phyloP scores from a whole-genome alignment of 495 filamentous ascomycete species.

The Lasiosphaeria miniovina region DNA sequence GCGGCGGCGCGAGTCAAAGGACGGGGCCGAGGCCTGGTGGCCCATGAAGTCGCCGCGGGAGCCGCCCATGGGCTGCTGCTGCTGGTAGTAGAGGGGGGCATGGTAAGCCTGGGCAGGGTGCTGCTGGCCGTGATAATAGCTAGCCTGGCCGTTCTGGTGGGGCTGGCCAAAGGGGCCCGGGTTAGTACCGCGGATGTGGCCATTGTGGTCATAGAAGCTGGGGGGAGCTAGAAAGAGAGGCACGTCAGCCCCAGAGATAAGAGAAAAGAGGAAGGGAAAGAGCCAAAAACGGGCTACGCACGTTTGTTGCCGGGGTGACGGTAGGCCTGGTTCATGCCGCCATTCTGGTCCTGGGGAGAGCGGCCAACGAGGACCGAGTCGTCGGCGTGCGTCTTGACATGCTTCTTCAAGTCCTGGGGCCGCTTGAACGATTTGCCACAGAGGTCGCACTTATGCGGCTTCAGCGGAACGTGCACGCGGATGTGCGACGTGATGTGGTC shows the following conservation, averaged over 20 bases:
- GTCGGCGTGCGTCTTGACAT: constrained; percentile 99
- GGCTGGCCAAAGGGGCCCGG: constrained; percentile 50
- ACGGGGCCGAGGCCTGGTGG: constrained; percentile 47
- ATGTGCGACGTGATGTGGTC: constrained; percentile 99
- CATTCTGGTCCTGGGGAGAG: constrained; percentile 65
- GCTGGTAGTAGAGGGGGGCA: constrained; percentile 60
- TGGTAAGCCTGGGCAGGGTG: constrained; percentile 58
- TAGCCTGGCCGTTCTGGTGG: constrained; percentile 45
- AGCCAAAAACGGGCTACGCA: constrained; percentile 40
- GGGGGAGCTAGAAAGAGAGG: constrained; percentile 45
- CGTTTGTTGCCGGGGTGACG: constrained; percentile 51
- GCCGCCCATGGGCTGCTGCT: constrained; percentile 49
- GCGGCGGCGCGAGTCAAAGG: constrained; percentile 71
- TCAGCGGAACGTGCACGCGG: constrained; percentile 93
- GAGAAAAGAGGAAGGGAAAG: constrained; percentile 23
- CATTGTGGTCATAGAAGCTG: constrained; percentile 57
- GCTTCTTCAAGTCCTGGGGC: constrained; percentile 98
- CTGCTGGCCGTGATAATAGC: constrained; percentile 56
- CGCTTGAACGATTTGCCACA: constrained; percentile 99
- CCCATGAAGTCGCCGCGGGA: constrained; percentile 45
- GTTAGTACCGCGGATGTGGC: constrained; percentile 54
- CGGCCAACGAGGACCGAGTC: constrained; percentile 82
- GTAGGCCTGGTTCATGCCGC: constrained; percentile 58
- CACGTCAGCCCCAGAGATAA: constrained; percentile 38
- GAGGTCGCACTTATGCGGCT: constrained; percentile 98